These are phyloP conservation scores for Posidonia oceanica DNA, from an alignment of 116 monocot species.

Conservation along the genomic window DNA sequence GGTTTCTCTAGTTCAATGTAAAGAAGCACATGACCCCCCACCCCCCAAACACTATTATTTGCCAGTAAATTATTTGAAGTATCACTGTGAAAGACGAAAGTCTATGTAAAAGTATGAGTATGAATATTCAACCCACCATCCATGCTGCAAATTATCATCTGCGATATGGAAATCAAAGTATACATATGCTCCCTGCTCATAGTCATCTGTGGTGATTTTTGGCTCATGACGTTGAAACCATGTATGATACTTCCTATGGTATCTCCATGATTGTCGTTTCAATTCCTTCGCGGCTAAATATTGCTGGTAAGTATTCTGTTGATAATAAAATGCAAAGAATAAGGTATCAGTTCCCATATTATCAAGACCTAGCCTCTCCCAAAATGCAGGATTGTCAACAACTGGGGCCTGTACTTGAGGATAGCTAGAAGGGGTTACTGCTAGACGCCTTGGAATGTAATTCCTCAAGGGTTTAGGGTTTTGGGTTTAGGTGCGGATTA, in stretches of 20 bases:
- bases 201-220: constrained; percentile 84
- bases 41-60: too few relatives aligned
- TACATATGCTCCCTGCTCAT: constrained; percentile 88
- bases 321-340: constrained; percentile 98
- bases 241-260: constrained; percentile 83
- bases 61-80: too few relatives aligned
- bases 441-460: constrained; percentile 82
- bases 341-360: constrained; percentile 56
- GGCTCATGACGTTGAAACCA: constrained; percentile 99
- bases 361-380: constrained; percentile 76
- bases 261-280: constrained; percentile 95
- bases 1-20: too few relatives aligned
- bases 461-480: constrained; percentile 1
- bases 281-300: constrained; percentile 91
- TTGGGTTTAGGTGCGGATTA: too few relatives aligned
- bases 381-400: constrained; percentile 83
- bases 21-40: too few relatives aligned
- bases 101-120: background rate
- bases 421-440: constrained; percentile 78
- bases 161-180: constrained; percentile 95
- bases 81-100: too few relatives aligned
- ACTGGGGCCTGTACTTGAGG: constrained; percentile 75
- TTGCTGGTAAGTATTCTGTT: constrained; percentile 98
- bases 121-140: constrained; percentile 54
- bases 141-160: constrained; percentile 57